phyloP scores from a whole-genome alignment of 768 basidiomycete genomes.

The Gyrodon lividus region DNA sequence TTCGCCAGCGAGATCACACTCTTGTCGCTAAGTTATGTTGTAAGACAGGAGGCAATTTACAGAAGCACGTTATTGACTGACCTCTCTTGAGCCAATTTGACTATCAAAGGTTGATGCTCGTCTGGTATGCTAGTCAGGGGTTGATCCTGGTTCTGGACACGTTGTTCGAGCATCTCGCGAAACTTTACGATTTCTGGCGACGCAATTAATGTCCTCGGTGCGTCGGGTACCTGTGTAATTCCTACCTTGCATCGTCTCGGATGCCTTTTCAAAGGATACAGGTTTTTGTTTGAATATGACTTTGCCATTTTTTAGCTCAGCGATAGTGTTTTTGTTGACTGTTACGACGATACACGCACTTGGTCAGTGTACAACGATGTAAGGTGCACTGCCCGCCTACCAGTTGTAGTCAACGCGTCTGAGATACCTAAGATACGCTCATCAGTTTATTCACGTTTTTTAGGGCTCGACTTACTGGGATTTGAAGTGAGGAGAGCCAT shows the following conservation, averaged over 20 bases:
- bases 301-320: conserved; percentile 76
- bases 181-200: conserved; percentile 71
- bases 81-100: conserved; percentile 87
- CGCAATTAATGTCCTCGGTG: conserved; percentile 3
- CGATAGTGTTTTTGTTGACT: conserved; percentile 42
- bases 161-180: conserved; percentile 65
- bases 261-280: conserved; percentile 71
- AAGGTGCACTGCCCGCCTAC: conserved; percentile 13
- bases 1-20: conserved; percentile 59
- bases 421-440: conserved; percentile 11
- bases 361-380: not conserved
- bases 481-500: conserved; percentile 20
- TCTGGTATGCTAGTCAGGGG: conserved; percentile 63
- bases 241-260: conserved; percentile 79
- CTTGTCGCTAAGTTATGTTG: conserved; percentile 60
- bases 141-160: conserved; percentile 43
- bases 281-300: conserved; percentile 74
- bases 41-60: conserved; percentile 5
- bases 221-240: not conserved
- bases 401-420: conserved; percentile 5
- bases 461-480: conserved; percentile 14
- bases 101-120: conserved; percentile 71
- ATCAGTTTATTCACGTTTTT: conserved; percentile 7
- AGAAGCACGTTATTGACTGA: conserved; percentile 28
- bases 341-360: conserved; percentile 31